Conservation (phyloP, 345 rosid genomes). For the Moringa oleifera region DNA sequence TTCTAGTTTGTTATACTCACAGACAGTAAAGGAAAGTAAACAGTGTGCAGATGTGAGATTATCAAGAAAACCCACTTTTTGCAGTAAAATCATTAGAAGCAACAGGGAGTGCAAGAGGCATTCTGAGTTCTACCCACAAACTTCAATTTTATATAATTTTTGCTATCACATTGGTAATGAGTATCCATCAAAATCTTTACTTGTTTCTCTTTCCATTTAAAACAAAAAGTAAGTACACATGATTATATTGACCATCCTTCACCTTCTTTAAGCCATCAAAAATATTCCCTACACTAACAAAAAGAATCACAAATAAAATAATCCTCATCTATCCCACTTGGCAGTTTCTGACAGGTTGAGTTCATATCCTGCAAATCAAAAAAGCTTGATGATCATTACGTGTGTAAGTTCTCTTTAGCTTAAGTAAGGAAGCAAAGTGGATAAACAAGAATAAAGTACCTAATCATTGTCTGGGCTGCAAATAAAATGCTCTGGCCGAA, state of each 20-base stretch:
- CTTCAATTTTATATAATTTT: conserved; percentile 8
- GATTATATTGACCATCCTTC: conserved; percentile 25
- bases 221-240: conserved; percentile 21
- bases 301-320: conserved; percentile 46
- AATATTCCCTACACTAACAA: conserved; percentile 32
- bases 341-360: conserved; percentile 31
- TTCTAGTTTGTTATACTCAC: conserved; percentile 22
- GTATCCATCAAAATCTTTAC: conserved; percentile 17
- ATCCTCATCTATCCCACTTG: conserved; percentile 31
- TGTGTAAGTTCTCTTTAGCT: neutral
- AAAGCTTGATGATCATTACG: conserved; percentile 11
- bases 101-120: conserved; percentile 17
- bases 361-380: conserved; percentile 37
- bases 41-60: conserved; percentile 11
- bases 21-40: conserved; percentile 13
- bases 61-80: conserved; percentile 30
- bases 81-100: conserved; percentile 41
- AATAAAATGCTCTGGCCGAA: conserved; percentile 12
- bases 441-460: conserved; percentile 27
- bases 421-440: neutral
- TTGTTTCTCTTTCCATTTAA: conserved; percentile 21
- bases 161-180: conserved; percentile 27
- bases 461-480: conserved; percentile 20
- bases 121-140: conserved; percentile 21
- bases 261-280: conserved; percentile 29